Base-by-base conservation (phyloP, 495 filamentous ascomycete genomes). In the Xylaria flabelliformis region DNA sequence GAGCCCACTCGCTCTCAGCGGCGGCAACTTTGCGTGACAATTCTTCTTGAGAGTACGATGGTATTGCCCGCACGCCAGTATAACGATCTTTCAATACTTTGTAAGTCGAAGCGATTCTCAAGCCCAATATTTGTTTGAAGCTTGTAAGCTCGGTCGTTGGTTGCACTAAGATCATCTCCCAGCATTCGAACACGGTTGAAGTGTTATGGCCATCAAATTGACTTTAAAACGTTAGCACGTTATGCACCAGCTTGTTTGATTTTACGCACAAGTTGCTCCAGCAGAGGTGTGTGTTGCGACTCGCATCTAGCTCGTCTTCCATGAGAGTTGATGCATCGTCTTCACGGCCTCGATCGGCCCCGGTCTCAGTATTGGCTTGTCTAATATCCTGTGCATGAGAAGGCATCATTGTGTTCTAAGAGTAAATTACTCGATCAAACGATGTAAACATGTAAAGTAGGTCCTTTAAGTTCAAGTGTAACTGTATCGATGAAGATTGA, bases 141-240 rank as follows among this genome's bases (percentile, higher is more conserved):
- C 44, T 64, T 4, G 44, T 53, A 5, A 64, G 69, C 59, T 71
- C 69, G 44, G n/a, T 39, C 1, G 69, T 71, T 21, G 69, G 69
- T 8, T 13, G 59, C n/a, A 71, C 69, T 19, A 59, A 71, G 26
- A 71, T 71, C 17, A 71, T 55, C 59, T 71, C 69, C 69, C 69
- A 71, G 29, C 21, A 10, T 44, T 71, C 69, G 59, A 51, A 55
- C 12, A 71, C 59, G 36, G 46, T 56, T 19, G 44, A 36, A 15
- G 48, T 51, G 32, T 39, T 36, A 50, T 8, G 44, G 34, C 24
- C 64, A 32, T 53, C 44, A 32, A 71, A 10, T 56, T n/a, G 26
- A 17, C 69, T 71, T 36, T 15, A 44, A 29, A 17, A 39, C 5
- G 46, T 67, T 42, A 67, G 46, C 29, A 39, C 19, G 6, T 19